phyloP scores from a whole-genome alignment of 2,329 filamentous ascomycete genomes.

The Neoarthrinium moseri region DNA sequence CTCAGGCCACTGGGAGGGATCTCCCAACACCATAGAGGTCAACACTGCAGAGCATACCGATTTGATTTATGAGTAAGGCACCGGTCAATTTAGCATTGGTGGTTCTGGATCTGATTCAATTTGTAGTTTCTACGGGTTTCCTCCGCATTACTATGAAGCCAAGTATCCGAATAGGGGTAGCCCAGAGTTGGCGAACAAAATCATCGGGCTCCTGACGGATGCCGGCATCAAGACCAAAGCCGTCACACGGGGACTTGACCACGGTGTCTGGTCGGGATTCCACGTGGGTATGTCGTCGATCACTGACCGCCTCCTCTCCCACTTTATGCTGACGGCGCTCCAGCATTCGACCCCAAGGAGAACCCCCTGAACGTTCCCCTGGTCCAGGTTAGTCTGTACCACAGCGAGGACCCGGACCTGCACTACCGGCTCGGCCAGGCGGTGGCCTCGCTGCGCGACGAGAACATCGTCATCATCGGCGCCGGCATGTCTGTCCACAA shows the following conservation, averaged over 20 bases:
- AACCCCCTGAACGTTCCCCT: conserved; percentile 67
- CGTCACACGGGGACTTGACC: conserved; percentile 11
- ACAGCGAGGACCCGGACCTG: conserved; percentile 60
- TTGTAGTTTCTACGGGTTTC: conserved; percentile 67
- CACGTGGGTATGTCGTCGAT: conserved; percentile 8
- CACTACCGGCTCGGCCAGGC: conserved; percentile 70
- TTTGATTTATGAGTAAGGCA: conserved; percentile 65
- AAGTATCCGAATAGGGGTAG: conserved; percentile 65
- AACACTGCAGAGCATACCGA: conserved; percentile 65
- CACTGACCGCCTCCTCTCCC: not conserved
- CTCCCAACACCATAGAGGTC: conserved; percentile 55
- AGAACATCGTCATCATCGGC: conserved; percentile 66
- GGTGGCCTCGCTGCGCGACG: conserved; percentile 62
- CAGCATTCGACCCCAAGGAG: conserved; percentile 58
- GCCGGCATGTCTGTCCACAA: conserved; percentile 78
- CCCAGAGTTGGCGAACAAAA: conserved; percentile 55
- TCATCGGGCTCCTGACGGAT: conserved; percentile 28
- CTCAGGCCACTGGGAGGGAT: conserved; percentile 74
- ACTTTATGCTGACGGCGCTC: not conserved
- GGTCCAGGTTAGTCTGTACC: conserved; percentile 71
- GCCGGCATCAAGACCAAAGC: conserved; percentile 11
- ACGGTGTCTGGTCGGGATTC: conserved; percentile 14
- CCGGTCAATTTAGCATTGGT: not conserved
- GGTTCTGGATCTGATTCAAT: not conserved
- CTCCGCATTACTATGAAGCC: conserved; percentile 65